These are phyloP conservation scores for Collybiopsis luxurians DNA, from an alignment of 768 basidiomycete species.

Conservation along the genomic window DNA sequence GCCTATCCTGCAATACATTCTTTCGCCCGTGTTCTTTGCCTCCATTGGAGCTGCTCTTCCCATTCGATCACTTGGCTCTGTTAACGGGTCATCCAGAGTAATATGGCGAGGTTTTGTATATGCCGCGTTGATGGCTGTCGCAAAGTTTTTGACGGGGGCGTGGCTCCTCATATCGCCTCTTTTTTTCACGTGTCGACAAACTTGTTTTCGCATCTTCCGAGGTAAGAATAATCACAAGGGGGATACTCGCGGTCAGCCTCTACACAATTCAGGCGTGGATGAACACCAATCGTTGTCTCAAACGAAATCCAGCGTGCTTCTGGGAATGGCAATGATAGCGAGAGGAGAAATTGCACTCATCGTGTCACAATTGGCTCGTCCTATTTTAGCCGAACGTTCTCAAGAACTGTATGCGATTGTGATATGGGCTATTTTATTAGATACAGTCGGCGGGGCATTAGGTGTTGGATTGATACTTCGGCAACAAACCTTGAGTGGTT, in stretches of 20 bases:
- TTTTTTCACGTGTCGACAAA: background rate
- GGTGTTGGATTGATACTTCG: constrained; percentile 17
- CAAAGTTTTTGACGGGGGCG: constrained; percentile 47
- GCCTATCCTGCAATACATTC: constrained; percentile 37
- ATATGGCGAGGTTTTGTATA: constrained; percentile 58
- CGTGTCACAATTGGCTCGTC: constrained; percentile 45
- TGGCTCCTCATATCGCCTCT: constrained; percentile 39
- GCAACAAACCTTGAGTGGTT: too few relatives aligned
- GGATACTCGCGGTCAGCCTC: too few relatives aligned
- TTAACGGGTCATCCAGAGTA: constrained; percentile 35
- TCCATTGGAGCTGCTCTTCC: constrained; percentile 62
- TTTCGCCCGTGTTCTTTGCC: constrained; percentile 66
- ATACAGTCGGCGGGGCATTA: constrained; percentile 48
- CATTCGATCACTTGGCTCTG: constrained; percentile 35
- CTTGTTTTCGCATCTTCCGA: too few relatives aligned
- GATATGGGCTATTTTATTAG: constrained; percentile 55
- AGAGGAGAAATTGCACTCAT: constrained; percentile 70
- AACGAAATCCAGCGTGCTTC: constrained; percentile 31
- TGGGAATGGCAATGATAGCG: constrained; percentile 61
- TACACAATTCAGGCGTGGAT: too few relatives aligned
- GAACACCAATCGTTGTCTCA: constrained; percentile 11
- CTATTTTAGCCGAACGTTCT: constrained; percentile 20
- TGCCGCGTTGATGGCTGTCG: constrained; percentile 53
- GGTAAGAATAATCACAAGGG: too few relatives aligned
- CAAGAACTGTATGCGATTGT: constrained; percentile 49